phyloP scores from a whole-genome alignment of 768 basidiomycete genomes.

The Arthromyces matolae region DNA sequence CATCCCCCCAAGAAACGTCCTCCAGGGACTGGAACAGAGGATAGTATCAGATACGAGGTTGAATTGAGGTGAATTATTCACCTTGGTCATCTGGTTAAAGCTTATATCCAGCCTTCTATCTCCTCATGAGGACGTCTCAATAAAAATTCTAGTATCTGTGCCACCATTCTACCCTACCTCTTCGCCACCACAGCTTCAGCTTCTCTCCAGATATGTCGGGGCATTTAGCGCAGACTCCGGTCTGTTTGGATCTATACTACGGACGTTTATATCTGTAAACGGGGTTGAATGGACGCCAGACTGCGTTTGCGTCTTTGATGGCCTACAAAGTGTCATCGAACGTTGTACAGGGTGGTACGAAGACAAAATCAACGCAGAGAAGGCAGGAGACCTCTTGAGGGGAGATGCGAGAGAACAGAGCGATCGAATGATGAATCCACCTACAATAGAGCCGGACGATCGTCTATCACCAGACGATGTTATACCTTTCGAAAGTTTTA shows the following conservation, averaged over 20 bases:
- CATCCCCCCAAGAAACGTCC: constrained; percentile 27
- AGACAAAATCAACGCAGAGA: constrained; percentile 55
- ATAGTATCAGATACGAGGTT: constrained; percentile 61
- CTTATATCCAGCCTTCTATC: constrained; percentile 46
- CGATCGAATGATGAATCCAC: constrained; percentile 9
- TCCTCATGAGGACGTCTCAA: constrained; percentile 47
- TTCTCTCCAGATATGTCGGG: constrained; percentile 81
- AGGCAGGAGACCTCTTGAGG: constrained; percentile 50
- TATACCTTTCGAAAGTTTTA: constrained; percentile 10
- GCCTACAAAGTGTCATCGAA: constrained; percentile 72
- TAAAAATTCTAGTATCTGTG: constrained; percentile 57
- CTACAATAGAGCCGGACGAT: constrained; percentile 4
- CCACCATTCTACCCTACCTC: constrained; percentile 59
- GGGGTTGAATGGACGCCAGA: constrained; percentile 78
- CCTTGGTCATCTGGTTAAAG: constrained; percentile 12
- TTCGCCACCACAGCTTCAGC: constrained; percentile 77
- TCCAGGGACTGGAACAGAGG: constrained; percentile 24
- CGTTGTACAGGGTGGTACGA: constrained; percentile 67
- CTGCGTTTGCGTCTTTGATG: constrained; percentile 82
- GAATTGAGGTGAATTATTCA: constrained; percentile 51
- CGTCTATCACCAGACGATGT: constrained; percentile 9
- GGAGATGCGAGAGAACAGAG: constrained; percentile 41
- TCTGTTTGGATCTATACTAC: constrained; percentile 73
- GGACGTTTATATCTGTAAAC: constrained; percentile 74
- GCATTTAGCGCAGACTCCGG: constrained; percentile 68